Conservation (phyloP, 1,284 basidiomycete species). For the Athelia psychrophila region DNA sequence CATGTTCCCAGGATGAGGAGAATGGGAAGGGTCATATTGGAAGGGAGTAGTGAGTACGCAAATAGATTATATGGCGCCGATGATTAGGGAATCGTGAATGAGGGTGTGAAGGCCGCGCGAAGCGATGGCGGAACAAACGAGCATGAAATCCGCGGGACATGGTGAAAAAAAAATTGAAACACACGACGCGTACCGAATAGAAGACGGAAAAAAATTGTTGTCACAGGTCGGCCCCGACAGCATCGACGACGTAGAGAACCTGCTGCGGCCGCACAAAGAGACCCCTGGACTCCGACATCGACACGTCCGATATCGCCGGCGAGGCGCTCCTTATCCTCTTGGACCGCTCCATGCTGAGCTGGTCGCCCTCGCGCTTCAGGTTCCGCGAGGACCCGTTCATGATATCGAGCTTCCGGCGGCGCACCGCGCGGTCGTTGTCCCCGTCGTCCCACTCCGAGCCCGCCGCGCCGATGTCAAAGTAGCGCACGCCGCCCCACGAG, state of each 20-base stretch:
- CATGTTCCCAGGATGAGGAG: too few relatives aligned
- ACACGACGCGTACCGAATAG: too few relatives aligned
- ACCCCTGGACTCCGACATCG: conserved; percentile 61
- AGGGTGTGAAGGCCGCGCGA: too few relatives aligned
- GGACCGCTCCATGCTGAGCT: conserved; percentile 53
- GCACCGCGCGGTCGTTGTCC: conserved; percentile 25
- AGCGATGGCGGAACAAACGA: too few relatives aligned
- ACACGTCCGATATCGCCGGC: conserved; percentile 64
- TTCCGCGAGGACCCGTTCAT: conserved; percentile 22
- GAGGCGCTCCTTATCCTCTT: conserved; percentile 71
- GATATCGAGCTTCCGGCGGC: conserved; percentile 21
- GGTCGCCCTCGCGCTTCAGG: conserved; percentile 67
- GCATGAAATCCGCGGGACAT: neutral
- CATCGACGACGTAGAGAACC: conserved; percentile 79
- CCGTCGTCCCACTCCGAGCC: conserved; percentile 61
- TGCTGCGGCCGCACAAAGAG: conserved; percentile 79
- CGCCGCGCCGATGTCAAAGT: conserved; percentile 65
- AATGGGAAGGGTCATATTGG: too few relatives aligned
- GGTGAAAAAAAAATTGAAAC: neutral
- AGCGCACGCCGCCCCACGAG: conserved; percentile 72
- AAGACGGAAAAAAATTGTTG: neutral
- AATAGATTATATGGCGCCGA: too few relatives aligned
- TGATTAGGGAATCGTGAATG: too few relatives aligned
- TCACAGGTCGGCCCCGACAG: conserved; percentile 44
- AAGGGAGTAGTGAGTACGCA: too few relatives aligned